Evolutionary conservation across 2,329 filamentous ascomycete genomes (phyloP).

Genomic region (Lasiodiplodia gonubiensis): DNA sequence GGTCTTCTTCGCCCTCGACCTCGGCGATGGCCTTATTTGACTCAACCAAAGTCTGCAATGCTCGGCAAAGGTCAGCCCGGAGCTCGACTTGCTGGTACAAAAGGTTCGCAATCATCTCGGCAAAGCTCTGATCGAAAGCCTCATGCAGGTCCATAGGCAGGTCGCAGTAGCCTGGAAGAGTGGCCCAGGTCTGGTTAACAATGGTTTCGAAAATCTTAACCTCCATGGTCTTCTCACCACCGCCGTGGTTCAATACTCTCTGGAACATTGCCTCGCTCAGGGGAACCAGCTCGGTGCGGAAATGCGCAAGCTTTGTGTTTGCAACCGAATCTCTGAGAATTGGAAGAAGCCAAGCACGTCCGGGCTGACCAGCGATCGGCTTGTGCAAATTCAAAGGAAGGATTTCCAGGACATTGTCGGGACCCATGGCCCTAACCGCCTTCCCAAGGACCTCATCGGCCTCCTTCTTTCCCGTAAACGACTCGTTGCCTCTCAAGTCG

Average conservation of each 20-base stretch:
- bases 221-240: constrained; percentile 88
- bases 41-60: constrained; percentile 84
- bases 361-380: constrained; percentile 76
- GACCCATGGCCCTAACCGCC: constrained; percentile 88
- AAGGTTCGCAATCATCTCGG: constrained; percentile 87
- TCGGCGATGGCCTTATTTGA: constrained; percentile 83
- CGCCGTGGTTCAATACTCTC: constrained; percentile 79
- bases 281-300: constrained; percentile 83
- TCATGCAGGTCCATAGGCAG: constrained; percentile 73
- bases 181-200: constrained; percentile 93
- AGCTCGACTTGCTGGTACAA: constrained; percentile 91
- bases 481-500: constrained; percentile 83
- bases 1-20: constrained; percentile 71
- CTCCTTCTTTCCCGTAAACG: constrained; percentile 92
- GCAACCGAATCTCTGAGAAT: constrained; percentile 87
- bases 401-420: constrained; percentile 79
- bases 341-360: constrained; percentile 92
- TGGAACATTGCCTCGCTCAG: constrained; percentile 91
- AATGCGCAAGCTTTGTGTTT: constrained; percentile 86
- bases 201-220: constrained; percentile 97
- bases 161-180: constrained; percentile 93
- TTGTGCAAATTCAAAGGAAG: constrained; percentile 85
- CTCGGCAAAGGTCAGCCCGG: constrained; percentile 84
- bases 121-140: constrained; percentile 84
- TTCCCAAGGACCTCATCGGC: constrained; percentile 89